Evolutionary conservation across 2,329 filamentous ascomycete species (phyloP).

Genomic region (Alternaria dauci): DNA sequence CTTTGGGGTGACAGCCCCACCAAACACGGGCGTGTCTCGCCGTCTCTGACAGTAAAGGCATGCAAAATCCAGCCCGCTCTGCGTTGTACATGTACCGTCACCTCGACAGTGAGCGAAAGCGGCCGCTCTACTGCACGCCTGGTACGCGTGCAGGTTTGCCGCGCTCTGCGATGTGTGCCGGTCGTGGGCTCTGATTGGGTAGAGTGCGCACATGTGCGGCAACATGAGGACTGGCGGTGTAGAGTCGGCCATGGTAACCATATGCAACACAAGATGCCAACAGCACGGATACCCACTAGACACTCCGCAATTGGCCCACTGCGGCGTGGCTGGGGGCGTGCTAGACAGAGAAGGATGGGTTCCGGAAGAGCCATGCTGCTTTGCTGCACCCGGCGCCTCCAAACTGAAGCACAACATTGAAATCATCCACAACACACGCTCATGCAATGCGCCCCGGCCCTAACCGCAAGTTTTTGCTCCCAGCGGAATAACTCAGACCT

Average conservation of each 20-base stretch:
- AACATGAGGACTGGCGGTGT: conserved; percentile 41
- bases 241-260: conserved; percentile 14
- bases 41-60: conserved; percentile 1
- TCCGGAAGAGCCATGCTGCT: conserved; percentile 20
- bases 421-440: conserved; percentile 23
- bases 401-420: conserved; percentile 17
- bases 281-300: conserved; percentile 18
- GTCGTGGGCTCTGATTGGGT: conserved; percentile 15
- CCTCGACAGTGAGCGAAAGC: conserved; percentile 20
- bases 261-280: conserved; percentile 18
- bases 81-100: conserved; percentile 34
- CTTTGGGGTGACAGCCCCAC: conserved; percentile 17
- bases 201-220: conserved; percentile 1
- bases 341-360: conserved; percentile 31
- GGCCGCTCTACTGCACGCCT: conserved; percentile 31
- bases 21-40: conserved; percentile 12
- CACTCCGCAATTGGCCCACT: conserved; percentile 22
- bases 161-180: conserved; percentile 29
- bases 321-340: conserved; percentile 25
- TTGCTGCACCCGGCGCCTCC: conserved; percentile 16
- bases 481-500: conserved; percentile 27
- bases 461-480: conserved; percentile 30
- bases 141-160: conserved; percentile 28
- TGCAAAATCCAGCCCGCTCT: conserved; percentile 32
- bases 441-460: conserved; percentile 32